Evolutionary conservation across 2,329 filamentous ascomycete genomes (phyloP), one percentile per base, ranked within the genome.

Genomic region (Ceratocystis lukuohia): DNA sequence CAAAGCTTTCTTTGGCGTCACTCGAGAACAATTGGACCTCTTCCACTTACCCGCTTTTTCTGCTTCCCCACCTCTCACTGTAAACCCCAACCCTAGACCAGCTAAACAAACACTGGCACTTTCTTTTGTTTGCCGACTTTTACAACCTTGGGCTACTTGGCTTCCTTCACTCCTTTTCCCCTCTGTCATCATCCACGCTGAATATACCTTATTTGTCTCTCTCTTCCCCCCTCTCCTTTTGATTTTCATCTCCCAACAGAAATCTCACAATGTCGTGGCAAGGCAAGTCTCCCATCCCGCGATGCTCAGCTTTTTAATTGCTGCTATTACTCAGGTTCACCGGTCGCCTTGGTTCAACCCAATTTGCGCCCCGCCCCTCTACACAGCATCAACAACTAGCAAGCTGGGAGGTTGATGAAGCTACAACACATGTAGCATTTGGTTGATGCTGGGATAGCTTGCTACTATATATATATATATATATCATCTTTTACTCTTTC

Each of bases 241-340:
- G 28, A 15, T 15, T 41, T 41, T 41, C 37, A 12, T 41, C 37
- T 41, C 37, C 12, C 22, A 46, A 65, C 56, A 67, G 5, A 62
- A 48, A 17, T 45, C 59, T 33, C 74, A 83, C 72, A 74, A 88
- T 89, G 86, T 88, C 86, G 77, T 88, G 86, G 86, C 86, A 90
- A 87, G 84, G 87, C 89, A 73, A 72, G 73, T 67, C 41, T 25
- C 20, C 25, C n/a, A 41, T 25, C 28, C 30, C 15, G 28, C 10
- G 30, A 10, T 53, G 63, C 63, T 22, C 50, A 50, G 64, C 33
- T 17, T 45, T 41, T 10, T 10, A 53, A 22, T 53, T 48, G 46
- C n/a, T 22, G n/a, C 46, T 25, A 25, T 25, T 53, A 20, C 28
- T 33, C n/a, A n/a, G n/a, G 56, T 8, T 10, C 33, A 8, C 30